A percentile compares a stretch with the other conserved stretches of the same genome.
Conservation (phyloP, 257 asterid genomes). For the Solanum verrucosum region DNA sequence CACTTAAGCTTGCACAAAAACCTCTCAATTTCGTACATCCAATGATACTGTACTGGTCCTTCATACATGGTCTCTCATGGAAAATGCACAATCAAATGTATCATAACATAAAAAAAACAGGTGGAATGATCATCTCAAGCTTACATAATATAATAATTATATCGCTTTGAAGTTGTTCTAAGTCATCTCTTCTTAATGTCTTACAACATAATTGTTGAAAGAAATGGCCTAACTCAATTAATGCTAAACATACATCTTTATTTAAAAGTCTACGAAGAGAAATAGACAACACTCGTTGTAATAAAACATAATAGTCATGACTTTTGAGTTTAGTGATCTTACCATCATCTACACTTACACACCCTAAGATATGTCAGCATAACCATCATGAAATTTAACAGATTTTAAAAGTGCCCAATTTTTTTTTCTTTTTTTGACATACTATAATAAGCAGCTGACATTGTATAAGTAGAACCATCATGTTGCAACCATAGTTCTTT, state of each 20-base stretch:
- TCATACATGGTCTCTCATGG: background rate
- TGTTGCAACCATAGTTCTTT: background rate
- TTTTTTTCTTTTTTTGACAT: background rate
- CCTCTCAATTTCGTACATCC: conserved; percentile 15
- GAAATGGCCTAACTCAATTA: background rate
- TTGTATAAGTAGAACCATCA: background rate
- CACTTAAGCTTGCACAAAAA: background rate
- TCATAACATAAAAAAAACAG: background rate
- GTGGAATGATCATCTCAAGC: background rate
- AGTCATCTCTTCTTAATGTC: background rate
- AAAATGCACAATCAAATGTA: background rate
- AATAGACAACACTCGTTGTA: background rate
- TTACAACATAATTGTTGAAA: background rate
- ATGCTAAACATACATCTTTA: background rate
- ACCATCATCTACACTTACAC: background rate
- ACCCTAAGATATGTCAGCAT: conserved; percentile 1
- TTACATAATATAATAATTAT: background rate
- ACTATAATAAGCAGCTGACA: background rate
- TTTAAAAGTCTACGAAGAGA: background rate
- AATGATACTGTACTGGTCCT: background rate
- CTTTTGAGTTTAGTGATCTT: background rate
- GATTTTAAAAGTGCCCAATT: background rate
- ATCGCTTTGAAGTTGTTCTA: background rate
- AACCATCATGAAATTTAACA: conserved; percentile 4
- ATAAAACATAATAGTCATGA: background rate